Evolutionary conservation across 1,284 basidiomycete species (phyloP).

Genomic region (Cryptococcus hybrid): DNA sequence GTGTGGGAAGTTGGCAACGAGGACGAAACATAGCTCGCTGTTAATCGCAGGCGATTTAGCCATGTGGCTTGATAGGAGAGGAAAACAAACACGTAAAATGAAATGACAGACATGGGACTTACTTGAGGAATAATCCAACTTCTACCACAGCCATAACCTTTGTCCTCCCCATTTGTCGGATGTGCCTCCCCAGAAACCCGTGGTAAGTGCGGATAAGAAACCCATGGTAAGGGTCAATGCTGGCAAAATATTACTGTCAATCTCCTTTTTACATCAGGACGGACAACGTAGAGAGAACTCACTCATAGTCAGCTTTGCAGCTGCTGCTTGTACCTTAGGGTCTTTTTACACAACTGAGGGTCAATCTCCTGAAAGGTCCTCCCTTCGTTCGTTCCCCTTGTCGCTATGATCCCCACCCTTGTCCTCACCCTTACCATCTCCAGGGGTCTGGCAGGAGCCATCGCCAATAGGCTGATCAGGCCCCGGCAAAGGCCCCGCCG

Average conservation of each 20-base stretch:
- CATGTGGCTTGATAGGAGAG: no score
- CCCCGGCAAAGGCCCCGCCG: neutral
- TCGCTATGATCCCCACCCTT: neutral
- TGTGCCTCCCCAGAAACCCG: conserved; percentile 83
- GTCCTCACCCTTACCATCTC: neutral
- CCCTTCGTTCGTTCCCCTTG: neutral
- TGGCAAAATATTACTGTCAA: conserved; percentile 10
- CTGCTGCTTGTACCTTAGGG: conserved; percentile 67
- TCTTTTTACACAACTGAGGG: conserved; percentile 61
- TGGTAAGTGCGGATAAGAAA: conserved; percentile 74
- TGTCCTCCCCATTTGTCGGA: conserved; percentile 72
- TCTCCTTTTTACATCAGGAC: neutral
- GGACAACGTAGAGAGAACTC: conserved; percentile 25
- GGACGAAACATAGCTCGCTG: conserved; percentile 74
- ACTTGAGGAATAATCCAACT: conserved; percentile 73
- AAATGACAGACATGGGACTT: conserved; percentile 23
- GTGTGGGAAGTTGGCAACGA: conserved; percentile 68
- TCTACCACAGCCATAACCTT: conserved; percentile 69
- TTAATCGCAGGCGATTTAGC: neutral
- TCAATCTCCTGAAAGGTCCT: conserved; percentile 44
- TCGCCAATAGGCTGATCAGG: neutral
- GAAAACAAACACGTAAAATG: no score
- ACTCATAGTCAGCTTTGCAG: conserved; percentile 67
- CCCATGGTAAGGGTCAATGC: conserved; percentile 75
- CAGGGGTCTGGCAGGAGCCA: neutral